Conservation (phyloP, 768 basidiomycete genomes). For the Candolleomyces efflorescens region DNA sequence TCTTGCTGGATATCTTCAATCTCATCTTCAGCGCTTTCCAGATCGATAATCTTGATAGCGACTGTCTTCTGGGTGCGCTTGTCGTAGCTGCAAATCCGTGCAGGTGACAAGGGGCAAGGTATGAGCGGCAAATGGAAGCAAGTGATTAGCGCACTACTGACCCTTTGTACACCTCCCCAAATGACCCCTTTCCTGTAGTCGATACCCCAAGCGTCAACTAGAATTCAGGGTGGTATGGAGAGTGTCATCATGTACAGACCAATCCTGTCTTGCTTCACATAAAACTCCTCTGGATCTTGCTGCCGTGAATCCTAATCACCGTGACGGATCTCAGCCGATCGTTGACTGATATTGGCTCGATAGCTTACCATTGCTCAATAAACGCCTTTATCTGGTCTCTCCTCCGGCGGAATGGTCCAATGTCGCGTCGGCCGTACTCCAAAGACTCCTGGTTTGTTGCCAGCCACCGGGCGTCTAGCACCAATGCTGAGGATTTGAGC, state of each 20-base stretch:
- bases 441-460: not conserved
- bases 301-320: constrained; percentile 53
- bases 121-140: constrained; percentile 13
- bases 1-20: constrained; percentile 99
- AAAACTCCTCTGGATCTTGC: constrained; percentile 95
- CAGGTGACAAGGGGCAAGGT: constrained; percentile 4
- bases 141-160: constrained; percentile 26
- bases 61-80: constrained; percentile 95
- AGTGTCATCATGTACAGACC: constrained; percentile 42
- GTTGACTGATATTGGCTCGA: not conserved
- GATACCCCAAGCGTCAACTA: constrained; percentile 4
- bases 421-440: constrained; percentile 19
- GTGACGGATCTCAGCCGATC: constrained; percentile 22
- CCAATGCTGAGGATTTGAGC: not conserved
- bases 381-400: constrained; percentile 9
- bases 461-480: constrained; percentile 4
- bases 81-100: constrained; percentile 62
- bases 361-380: constrained; percentile 22
- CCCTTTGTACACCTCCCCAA: constrained; percentile 99
- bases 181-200: constrained; percentile 87
- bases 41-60: constrained; percentile 99
- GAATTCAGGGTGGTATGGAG: constrained; percentile 6
- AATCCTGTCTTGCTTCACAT: constrained; percentile 96
- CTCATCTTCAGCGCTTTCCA: constrained; percentile 98
- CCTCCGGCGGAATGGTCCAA: constrained; percentile 7